Evolutionary conservation across 176 grass and related monocot species (phyloP), one percentile per base, ranked within the genome.

Genomic region (Thalia dealbata): DNA sequence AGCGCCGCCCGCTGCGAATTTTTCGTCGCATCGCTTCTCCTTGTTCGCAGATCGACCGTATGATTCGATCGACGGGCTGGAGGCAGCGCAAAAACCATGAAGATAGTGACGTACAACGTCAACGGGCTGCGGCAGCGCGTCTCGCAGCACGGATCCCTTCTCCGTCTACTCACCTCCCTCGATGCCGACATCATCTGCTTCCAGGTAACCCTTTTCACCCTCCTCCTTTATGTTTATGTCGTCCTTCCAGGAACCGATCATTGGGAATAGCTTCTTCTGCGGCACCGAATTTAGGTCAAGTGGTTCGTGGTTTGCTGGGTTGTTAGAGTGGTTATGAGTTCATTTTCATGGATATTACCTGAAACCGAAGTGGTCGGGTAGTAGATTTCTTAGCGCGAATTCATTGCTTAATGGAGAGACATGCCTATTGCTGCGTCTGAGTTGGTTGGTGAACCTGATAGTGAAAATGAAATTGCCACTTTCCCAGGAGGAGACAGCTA

Each of bases 61-160:
- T 38, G 1, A 2, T 58, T 58, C 26, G 63, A 43, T 44, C 41
- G 32, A 21, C n/a, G 54, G 7, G 66, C 38, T 38, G 29, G 30
- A 13, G 44, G 69, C 69, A 22, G 27, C 14, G 62, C n/a, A 11
- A 14, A 32, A 6, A 0, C 38, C 62, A 86, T 82, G 79, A 99
- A 86, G 90, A 93, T 93, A 78, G 90, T 99, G 76, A 91, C 95
- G 26, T 99, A 91, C 87, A 99, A 93, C 82, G 88, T 99, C 64
- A 99, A 99, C 58, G 95, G 90, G 74, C 78, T 99, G 80, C 78
- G 95, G 85, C 95, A 86, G 52, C 95, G 95, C 43, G 95, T 99
- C 42, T 66, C 83, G 51, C 90, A 99, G 83, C 81, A 99, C 42
- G 95, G 87, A 50, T 93, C 95, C 69, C 87, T 99, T 65, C 95